Percentiles rank a stretch among this genome's conserved stretches.
These are phyloP conservation scores for Ceratocystis ficicola DNA, from an alignment of 2,329 filamentous ascomycete species.

Conservation along the genomic window DNA sequence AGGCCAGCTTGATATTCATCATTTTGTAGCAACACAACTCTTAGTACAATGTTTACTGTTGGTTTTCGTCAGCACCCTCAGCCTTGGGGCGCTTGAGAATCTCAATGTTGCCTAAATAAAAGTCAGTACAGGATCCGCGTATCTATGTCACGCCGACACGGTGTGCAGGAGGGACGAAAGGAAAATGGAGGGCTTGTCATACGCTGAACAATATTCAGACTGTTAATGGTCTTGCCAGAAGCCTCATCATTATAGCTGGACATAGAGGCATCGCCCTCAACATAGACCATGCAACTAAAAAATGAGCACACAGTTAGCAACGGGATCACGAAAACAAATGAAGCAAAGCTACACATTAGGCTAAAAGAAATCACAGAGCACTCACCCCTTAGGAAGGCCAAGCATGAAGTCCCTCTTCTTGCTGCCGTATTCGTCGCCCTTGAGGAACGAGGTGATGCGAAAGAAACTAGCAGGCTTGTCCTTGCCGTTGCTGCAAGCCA, in stretches of 20 bases:
- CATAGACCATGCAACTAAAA: constrained; percentile 58
- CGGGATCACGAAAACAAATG: not conserved
- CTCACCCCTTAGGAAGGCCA: constrained; percentile 73
- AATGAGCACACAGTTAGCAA: constrained; percentile 22
- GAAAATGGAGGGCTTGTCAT: constrained; percentile 32
- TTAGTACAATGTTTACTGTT: constrained; percentile 12
- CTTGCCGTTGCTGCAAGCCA: constrained; percentile 57
- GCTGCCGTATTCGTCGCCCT: constrained; percentile 51
- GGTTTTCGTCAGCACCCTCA: constrained; percentile 14
- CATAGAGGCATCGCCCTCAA: constrained; percentile 73
- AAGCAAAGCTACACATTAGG: not conserved
- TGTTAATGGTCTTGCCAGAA: constrained; percentile 54
- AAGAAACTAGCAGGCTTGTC: constrained; percentile 79
- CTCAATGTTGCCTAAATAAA: constrained; percentile 33
- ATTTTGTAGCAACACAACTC: not conserved
- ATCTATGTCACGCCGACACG: no score
- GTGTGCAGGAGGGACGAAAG: not conserved
- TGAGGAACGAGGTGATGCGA: constrained; percentile 57
- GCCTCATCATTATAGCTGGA: constrained; percentile 48
- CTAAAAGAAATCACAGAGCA: constrained; percentile 25
- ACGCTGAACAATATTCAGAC: constrained; percentile 70
- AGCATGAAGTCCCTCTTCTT: constrained; percentile 59
- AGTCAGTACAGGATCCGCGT: constrained; percentile 17
- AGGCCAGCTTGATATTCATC: not conserved
- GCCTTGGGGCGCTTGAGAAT: constrained; percentile 34